These are phyloP conservation scores for Calonectria naviculata DNA, from an alignment of 2,329 filamentous ascomycete species.

Conservation along the genomic window DNA sequence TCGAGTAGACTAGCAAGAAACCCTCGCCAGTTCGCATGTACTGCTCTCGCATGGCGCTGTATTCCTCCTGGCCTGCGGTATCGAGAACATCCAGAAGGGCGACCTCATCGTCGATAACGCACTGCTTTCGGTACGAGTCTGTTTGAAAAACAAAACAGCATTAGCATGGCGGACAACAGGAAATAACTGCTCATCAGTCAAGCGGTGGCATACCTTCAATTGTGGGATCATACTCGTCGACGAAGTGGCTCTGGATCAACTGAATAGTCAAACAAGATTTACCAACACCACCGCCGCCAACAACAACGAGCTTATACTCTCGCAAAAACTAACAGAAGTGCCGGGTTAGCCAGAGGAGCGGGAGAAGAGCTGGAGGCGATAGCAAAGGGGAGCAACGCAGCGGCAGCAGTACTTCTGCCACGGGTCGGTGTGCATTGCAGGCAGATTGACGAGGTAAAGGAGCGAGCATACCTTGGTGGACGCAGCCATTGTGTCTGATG, in stretches of 20 bases:
- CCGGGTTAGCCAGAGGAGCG: conserved; percentile 26
- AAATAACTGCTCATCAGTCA: not conserved
- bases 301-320: conserved; percentile 97
- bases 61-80: conserved; percentile 98
- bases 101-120: conserved; percentile 97
- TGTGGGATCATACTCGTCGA: conserved; percentile 99
- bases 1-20: conserved; percentile 97
- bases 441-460: not conserved
- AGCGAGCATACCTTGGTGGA: conserved; percentile 48
- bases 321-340: conserved; percentile 73
- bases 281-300: conserved; percentile 97
- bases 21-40: conserved; percentile 99
- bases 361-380: not conserved
- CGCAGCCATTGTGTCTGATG: conserved; percentile 46
- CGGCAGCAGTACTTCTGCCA: not conserved
- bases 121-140: conserved; percentile 99
- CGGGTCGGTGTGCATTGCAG: not conserved
- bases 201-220: conserved; percentile 82
- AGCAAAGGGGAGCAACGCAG: not conserved
- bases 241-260: conserved; percentile 95
- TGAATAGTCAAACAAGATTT: conserved; percentile 99
- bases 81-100: conserved; percentile 97
- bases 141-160: conserved; percentile 18
- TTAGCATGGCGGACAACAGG: not conserved
- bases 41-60: conserved; percentile 99